phyloP scores from a whole-genome alignment of 768 basidiomycete species.

The Boletus rubescentipes region DNA sequence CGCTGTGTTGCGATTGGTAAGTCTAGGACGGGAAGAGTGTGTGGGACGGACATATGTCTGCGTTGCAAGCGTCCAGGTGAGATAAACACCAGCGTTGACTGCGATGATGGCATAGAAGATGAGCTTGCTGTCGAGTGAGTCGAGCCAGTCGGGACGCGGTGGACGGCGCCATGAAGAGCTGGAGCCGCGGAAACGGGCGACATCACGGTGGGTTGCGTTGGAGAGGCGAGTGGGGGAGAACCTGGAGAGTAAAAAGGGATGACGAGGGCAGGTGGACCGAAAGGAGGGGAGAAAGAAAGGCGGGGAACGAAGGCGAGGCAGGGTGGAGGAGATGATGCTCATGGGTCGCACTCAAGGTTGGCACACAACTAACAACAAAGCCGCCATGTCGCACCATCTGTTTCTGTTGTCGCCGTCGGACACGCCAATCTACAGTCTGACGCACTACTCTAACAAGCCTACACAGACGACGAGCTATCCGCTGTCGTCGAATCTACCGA shows the following conservation, averaged over 20 bases:
- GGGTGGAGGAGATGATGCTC: background rate
- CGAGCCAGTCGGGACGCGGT: constrained; percentile 37
- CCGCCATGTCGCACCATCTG: constrained; percentile 78
- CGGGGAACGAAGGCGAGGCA: constrained; percentile 12
- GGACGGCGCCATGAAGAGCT: constrained; percentile 29
- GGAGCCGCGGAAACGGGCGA: constrained; percentile 3
- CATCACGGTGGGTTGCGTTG: constrained; percentile 27
- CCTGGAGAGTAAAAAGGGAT: background rate
- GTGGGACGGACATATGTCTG: constrained; percentile 35
- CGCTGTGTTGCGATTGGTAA: constrained; percentile 23
- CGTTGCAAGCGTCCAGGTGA: constrained; percentile 49
- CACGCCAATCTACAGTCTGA: constrained; percentile 80
- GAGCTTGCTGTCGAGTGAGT: constrained; percentile 50
- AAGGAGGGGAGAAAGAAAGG: background rate
- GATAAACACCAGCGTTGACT: constrained; percentile 61
- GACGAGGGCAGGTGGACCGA: background rate
- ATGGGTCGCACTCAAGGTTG: background rate
- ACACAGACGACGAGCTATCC: constrained; percentile 58
- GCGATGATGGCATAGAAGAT: constrained; percentile 66
- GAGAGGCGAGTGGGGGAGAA: constrained; percentile 9
- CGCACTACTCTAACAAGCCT: constrained; percentile 80
- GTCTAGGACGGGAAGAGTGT: background rate
- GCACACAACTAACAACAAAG: constrained; percentile 13
- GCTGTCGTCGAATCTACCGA: constrained; percentile 78
- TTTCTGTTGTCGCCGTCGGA: constrained; percentile 86